phyloP scores from a whole-genome alignment of 495 filamentous ascomycete species.

The Aspergillus biplanus region DNA sequence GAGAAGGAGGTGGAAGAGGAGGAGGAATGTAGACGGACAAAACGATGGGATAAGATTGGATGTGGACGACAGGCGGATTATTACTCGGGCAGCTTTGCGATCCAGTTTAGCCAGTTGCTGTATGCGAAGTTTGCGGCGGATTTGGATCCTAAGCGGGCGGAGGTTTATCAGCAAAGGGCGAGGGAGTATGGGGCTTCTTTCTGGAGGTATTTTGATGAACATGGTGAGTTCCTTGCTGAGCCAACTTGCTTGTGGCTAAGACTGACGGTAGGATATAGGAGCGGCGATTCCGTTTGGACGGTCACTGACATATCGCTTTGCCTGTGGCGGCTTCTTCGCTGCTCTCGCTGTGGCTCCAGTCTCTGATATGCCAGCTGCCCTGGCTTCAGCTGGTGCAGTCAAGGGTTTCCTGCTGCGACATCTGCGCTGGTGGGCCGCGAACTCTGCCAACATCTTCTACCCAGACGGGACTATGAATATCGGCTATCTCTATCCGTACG shows the following conservation, averaged over 20 bases:
- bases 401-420: slow-evolving; percentile 15
- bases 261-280: not conserved
- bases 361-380: not conserved
- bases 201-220: slow-evolving; percentile 13
- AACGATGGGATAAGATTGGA: slow-evolving; percentile 4
- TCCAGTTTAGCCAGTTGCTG: slow-evolving; percentile 18
- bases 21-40: not conserved
- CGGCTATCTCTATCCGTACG: slow-evolving; percentile 15
- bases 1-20: slow-evolving; percentile 3
- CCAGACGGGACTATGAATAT: slow-evolving; percentile 15
- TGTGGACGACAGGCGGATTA: slow-evolving; percentile 13
- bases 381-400: slow-evolving; percentile 6
- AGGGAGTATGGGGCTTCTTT: slow-evolving; percentile 11
- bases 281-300: slow-evolving; percentile 15
- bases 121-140: slow-evolving; percentile 12
- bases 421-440: slow-evolving; percentile 10
- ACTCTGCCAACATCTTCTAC: slow-evolving; percentile 12
- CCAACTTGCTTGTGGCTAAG: not conserved
- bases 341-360: slow-evolving; percentile 6
- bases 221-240: slow-evolving; percentile 14
- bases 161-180: not conserved
- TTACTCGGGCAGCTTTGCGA: slow-evolving; percentile 17
- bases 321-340: slow-evolving; percentile 10
- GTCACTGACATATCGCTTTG: slow-evolving; percentile 18
- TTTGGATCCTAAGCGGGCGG: slow-evolving; percentile 2